phyloP scores from a whole-genome alignment of 2,329 filamentous ascomycete genomes.

The Exophiala viscosa region DNA sequence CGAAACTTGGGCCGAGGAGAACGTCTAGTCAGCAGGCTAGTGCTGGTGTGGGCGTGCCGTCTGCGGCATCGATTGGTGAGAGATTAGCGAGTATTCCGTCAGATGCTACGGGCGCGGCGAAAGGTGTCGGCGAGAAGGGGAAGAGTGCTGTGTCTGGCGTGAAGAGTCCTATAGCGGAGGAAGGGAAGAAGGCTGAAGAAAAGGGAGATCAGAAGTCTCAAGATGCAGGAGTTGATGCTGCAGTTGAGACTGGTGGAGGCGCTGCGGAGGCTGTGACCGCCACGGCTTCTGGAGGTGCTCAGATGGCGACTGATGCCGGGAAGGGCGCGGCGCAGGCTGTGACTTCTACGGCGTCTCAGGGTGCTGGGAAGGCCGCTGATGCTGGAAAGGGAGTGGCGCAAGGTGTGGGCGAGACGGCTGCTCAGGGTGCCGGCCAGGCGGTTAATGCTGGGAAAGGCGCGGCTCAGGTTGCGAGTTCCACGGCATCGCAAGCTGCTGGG shows the following conservation, averaged over 20 bases:
- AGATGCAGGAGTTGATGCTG: neutral
- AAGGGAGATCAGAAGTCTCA: neutral
- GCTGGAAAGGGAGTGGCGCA: neutral
- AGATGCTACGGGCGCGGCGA: neutral
- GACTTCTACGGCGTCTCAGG: neutral
- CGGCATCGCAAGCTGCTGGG: neutral
- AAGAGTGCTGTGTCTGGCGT: neutral
- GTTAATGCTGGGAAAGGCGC: neutral
- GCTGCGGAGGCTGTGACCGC: neutral
- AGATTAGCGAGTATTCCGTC: slow-evolving; percentile 7
- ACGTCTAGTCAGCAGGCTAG: slow-evolving; percentile 14
- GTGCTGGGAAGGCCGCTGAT: neutral
- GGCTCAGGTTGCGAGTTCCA: neutral
- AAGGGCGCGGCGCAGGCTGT: neutral
- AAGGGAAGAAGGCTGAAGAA: neutral
- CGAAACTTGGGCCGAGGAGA: slow-evolving; percentile 17
- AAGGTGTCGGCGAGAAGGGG: neutral
- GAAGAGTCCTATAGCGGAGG: neutral
- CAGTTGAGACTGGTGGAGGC: neutral
- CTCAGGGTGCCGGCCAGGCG: neutral
- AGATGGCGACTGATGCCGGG: neutral
- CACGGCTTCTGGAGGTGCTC: neutral
- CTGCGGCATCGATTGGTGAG: slow-evolving; percentile 7
- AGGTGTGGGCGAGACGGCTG: neutral
- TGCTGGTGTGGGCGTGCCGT: neutral